These are phyloP conservation scores for Chaetomium globosum DNA, from an alignment of 2,329 filamentous ascomycete species.

Conservation along the genomic window DNA sequence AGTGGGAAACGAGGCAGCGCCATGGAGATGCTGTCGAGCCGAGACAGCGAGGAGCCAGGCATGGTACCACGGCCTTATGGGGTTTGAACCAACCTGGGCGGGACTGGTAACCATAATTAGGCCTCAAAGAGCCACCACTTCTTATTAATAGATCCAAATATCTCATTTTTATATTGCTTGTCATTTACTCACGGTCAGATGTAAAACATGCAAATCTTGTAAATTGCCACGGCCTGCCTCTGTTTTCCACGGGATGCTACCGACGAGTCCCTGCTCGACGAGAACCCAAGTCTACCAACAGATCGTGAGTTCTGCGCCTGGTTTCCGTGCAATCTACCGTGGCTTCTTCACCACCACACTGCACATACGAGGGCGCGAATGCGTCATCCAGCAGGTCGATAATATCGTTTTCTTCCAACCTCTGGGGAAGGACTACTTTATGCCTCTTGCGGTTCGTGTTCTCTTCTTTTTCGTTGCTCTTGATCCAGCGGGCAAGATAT, in stretches of 20 bases:
- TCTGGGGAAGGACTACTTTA: neutral
- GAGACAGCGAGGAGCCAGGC: neutral
- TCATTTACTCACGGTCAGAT: neutral
- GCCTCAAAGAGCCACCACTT: no score
- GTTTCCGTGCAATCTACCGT: neutral
- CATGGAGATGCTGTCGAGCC: slow-evolving; percentile 3
- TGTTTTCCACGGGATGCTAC: neutral
- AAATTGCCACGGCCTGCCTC: neutral
- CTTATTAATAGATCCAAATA: no score
- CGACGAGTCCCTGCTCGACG: neutral
- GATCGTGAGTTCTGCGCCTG: neutral
- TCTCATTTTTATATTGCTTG: no score
- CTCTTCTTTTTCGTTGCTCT: neutral
- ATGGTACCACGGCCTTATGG: neutral
- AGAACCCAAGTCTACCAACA: neutral
- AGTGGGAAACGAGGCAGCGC: neutral
- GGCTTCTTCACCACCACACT: neutral
- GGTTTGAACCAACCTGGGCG: neutral
- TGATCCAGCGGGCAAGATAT: neutral
- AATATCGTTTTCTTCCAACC: neutral
- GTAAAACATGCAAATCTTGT: no score
- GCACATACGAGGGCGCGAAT: neutral
- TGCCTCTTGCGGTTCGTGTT: neutral
- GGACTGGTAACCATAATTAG: neutral
- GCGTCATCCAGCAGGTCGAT: neutral